Base-by-base conservation (phyloP, 441 rosid genomes). In the Croton laevigatus region DNA sequence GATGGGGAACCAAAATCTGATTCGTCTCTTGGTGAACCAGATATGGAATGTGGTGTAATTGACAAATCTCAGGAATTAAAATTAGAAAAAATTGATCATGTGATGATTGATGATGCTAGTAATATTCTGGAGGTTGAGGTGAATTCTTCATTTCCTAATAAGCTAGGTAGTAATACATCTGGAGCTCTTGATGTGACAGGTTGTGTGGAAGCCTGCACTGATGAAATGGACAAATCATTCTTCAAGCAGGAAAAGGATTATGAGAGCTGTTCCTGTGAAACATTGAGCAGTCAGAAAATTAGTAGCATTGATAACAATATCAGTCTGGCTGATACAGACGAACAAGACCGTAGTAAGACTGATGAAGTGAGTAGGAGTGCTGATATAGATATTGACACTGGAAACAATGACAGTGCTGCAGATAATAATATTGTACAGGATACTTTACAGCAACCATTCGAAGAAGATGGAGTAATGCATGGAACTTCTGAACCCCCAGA, bases 1-100 rank as follows among this genome's bases (percentile, higher is more conserved):
- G 83, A 78, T 66, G 72, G 53, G 71, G 87, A 72, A 49, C 42
- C 75, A 68, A 79, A 73, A 59, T 79, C 80, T 66, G 80, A 74
- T 75, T 71, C 82, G 59, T 76, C 85, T 71, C 51, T 59, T 44
- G 68, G 75, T 59, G 86, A 79, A 58, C 70, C 66, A 32, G 84
- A 73, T 17, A 74, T 69, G 34, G 82, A 78, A 65, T 75, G 72
- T 73, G 75, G 55, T 38, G 40, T 69, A 63, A 68, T 60, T 57
- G 77, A 70, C 19, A 61, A 75, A 73, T 70, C 82, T 53, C 23
- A 71, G 64, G 81, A 74, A 70, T 44, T 70, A 45, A 81, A 80
- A 67, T 62, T 71, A 48, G 69, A 71, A 63, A 74, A 76, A 62
- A 53, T 55, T 27, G 78, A 77, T 73, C 38, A 38, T 72, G 75